These are phyloP conservation scores for Apiospora arundinis DNA, from an alignment of 2,329 filamentous ascomycete genomes.

Conservation along the genomic window DNA sequence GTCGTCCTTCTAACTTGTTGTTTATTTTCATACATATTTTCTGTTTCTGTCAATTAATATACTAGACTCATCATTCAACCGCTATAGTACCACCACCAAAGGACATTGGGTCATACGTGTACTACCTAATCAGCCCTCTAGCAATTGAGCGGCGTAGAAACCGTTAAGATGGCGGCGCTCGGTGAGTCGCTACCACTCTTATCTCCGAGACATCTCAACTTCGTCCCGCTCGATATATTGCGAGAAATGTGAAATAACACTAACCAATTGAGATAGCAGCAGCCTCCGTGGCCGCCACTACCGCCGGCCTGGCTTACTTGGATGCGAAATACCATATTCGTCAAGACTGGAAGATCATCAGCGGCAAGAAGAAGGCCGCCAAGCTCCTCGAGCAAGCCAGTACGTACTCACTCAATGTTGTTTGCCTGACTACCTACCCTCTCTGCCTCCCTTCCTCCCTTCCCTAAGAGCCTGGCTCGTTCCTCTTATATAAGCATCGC, in stretches of 20 bases:
- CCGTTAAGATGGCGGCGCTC: slow-evolving; percentile 14
- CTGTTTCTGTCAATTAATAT: no score
- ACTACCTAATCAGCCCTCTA: background rate
- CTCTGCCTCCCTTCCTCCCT: background rate
- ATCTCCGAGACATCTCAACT: slow-evolving; percentile 8
- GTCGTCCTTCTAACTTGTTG: background rate
- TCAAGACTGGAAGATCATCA: slow-evolving; percentile 63
- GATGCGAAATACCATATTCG: slow-evolving; percentile 73
- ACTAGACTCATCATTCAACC: background rate
- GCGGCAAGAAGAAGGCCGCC: slow-evolving; percentile 47
- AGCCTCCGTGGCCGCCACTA: slow-evolving; percentile 41
- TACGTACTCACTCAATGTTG: slow-evolving; percentile 37
- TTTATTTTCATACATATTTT: background rate
- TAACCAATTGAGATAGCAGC: slow-evolving; percentile 29
- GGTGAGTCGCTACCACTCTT: background rate
- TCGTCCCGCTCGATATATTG: background rate
- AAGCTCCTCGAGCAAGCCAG: slow-evolving; percentile 55
- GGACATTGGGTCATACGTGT: background rate
- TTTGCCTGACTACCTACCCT: slow-evolving; percentile 22
- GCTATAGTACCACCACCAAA: background rate
- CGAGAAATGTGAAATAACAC: background rate
- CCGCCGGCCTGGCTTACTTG: slow-evolving; percentile 60
- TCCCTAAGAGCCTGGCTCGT: background rate
- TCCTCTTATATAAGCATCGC: background rate
- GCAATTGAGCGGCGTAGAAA: slow-evolving; percentile 6